Base-by-base conservation (phyloP, 2,329 filamentous ascomycete genomes). In the Ophiostoma sp. region DNA sequence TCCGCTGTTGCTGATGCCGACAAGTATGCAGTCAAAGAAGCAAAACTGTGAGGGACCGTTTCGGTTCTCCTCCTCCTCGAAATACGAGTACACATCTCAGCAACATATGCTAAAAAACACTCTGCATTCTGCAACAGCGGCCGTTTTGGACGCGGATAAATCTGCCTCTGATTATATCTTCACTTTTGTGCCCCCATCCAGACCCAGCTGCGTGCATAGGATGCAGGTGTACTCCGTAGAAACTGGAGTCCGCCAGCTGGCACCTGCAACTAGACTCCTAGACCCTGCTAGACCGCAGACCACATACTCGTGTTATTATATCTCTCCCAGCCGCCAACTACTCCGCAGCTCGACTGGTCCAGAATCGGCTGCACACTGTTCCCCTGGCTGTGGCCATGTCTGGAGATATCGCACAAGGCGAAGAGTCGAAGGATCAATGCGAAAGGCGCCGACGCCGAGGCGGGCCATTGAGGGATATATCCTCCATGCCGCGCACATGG, bases 181-280 rank as follows among this genome's bases (percentile, higher is more conserved):
- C 27, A 40, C 16, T 38, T 36, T 40, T 62, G 58, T 62, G 38
- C 58, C 58, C 14, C 58, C 58, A n/a, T 41, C 11, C 27, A 41
- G 58, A 14, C 58, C 58, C 58, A 62, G 8, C 58, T 8, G 58
- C 58, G 58, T 40, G 58, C 58, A 62, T 62, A 40, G n/a, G 2
- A 62, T 62, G 58, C 58, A 62, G 58, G 14, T 62, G 58, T 41
- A 18, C 58, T 16, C 58, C 58, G 58, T 62, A 40, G 58, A 62
- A 58, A 58, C 52, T 62, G 58, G 58, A 62, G 58, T 40, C 49
- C 36, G 58, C 58, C 58, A 62, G 36, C 58, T 62, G 58, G 55
- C 55, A 40, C 36, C 45, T 62, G 58, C 58, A 62, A 14, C 52
- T 58, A 58, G 18, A 58, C 12, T 45, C 14, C 55, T 40, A 40